phyloP scores from a whole-genome alignment of 306 rosid species.

The Begonia peltatifolia region DNA sequence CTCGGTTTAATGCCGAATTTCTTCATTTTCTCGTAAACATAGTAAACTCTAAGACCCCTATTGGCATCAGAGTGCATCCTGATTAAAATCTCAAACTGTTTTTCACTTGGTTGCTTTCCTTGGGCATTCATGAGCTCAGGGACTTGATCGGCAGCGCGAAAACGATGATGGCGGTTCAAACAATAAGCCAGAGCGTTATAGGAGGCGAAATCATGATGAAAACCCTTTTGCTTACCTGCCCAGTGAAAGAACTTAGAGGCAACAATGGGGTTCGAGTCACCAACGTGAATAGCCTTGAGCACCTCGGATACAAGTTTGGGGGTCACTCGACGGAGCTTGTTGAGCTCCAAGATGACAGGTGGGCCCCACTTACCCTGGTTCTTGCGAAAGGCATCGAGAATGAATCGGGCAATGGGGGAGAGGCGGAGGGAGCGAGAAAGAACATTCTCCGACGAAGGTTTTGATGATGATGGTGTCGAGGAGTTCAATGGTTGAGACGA shows the following conservation, averaged over 20 bases:
- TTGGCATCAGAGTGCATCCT: constrained; percentile 65
- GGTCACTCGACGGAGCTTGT: constrained; percentile 65
- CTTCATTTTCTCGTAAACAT: constrained; percentile 67
- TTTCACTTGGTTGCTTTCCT: constrained; percentile 72
- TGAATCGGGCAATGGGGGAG: constrained; percentile 67
- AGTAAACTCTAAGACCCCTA: constrained; percentile 54
- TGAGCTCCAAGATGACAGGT: constrained; percentile 39
- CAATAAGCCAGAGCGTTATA: constrained; percentile 66
- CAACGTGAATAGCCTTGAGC: constrained; percentile 25
- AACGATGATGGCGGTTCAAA: constrained; percentile 41
- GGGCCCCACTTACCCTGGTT: constrained; percentile 46
- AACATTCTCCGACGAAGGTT: constrained; percentile 5
- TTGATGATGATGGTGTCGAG: not conserved
- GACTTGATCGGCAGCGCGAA: constrained; percentile 46
- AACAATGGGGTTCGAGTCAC: constrained; percentile 19
- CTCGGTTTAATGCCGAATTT: constrained; percentile 60
- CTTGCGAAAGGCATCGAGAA: constrained; percentile 49
- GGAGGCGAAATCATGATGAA: constrained; percentile 47
- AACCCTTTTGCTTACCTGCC: constrained; percentile 69
- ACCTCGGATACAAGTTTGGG: constrained; percentile 65
- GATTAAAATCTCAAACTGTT: constrained; percentile 72
- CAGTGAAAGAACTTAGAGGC: constrained; percentile 72
- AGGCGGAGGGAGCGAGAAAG: constrained; percentile 30
- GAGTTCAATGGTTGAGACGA: constrained; percentile 11
- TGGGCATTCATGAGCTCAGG: constrained; percentile 74